phyloP scores from a whole-genome alignment of 441 rosid species.

The Pelargonium myrrhifolium region DNA sequence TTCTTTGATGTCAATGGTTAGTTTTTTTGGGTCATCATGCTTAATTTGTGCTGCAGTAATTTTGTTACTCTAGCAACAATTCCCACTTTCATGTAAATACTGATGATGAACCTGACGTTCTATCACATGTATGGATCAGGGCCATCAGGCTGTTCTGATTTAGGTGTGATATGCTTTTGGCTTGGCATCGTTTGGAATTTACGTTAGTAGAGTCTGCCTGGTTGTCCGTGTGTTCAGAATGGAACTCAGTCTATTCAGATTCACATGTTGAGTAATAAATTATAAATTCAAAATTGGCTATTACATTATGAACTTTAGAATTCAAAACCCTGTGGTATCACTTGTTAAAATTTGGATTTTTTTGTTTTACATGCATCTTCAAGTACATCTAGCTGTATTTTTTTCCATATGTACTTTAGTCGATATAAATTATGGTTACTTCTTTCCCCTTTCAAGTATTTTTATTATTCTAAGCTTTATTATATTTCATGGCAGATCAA shows the following conservation, averaged over 20 bases:
- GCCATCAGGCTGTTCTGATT: background rate
- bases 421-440: background rate
- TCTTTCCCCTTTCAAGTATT: background rate
- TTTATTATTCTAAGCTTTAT: slow-evolving; percentile 1
- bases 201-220: background rate
- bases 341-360: background rate
- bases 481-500: slow-evolving; percentile 33
- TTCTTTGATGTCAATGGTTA: slow-evolving; percentile 86
- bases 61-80: background rate
- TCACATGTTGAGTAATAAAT: background rate
- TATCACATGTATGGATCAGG: background rate
- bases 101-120: background rate
- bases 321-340: background rate
- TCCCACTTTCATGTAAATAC: background rate
- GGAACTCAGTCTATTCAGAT: background rate
- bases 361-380: background rate
- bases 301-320: background rate
- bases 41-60: background rate
- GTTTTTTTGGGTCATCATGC: slow-evolving; percentile 10
- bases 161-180: background rate
- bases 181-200: background rate
- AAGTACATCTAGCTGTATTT: background rate
- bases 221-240: background rate
- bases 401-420: background rate
- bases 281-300: no score